Evolutionary conservation across 768 basidiomycete species (phyloP).

Genomic region (Lactifluus subvellereus): DNA sequence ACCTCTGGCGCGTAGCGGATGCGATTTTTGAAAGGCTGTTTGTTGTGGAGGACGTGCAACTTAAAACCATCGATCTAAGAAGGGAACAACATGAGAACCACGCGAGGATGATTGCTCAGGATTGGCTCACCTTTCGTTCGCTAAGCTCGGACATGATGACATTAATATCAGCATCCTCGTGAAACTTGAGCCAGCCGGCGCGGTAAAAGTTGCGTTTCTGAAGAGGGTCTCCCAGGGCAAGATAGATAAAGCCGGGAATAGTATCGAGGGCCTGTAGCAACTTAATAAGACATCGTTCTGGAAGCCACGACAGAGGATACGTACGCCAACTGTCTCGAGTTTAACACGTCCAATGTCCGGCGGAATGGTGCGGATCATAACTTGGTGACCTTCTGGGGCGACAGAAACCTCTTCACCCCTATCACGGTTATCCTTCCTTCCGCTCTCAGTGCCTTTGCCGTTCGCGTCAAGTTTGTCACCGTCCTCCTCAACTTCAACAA

Average conservation of each 20-base stretch:
- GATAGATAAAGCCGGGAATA: slow-evolving; percentile 77
- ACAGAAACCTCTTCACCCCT: slow-evolving; percentile 54
- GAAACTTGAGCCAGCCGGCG: slow-evolving; percentile 88
- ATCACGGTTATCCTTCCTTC: slow-evolving; percentile 49
- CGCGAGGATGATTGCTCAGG: not conserved
- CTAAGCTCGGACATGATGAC: slow-evolving; percentile 65
- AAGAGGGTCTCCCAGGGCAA: slow-evolving; percentile 87
- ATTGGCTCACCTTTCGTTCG: slow-evolving; percentile 67
- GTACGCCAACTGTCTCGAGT: slow-evolving; percentile 70
- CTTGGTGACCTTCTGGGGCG: slow-evolving; percentile 74
- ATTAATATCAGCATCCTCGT: slow-evolving; percentile 78
- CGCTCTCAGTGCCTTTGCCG: slow-evolving; percentile 44
- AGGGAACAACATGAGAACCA: slow-evolving; percentile 2
- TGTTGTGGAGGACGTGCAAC: slow-evolving; percentile 79
- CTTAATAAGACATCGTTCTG: slow-evolving; percentile 15
- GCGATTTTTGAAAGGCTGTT: slow-evolving; percentile 70
- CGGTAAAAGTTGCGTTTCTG: slow-evolving; percentile 93
- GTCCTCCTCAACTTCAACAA: slow-evolving; percentile 68
- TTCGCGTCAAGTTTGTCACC: slow-evolving; percentile 57
- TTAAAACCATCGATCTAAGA: slow-evolving; percentile 90
- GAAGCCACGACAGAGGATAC: slow-evolving; percentile 14
- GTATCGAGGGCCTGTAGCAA: slow-evolving; percentile 60
- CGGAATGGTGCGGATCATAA: slow-evolving; percentile 93
- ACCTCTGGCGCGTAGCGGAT: slow-evolving; percentile 78
- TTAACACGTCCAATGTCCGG: slow-evolving; percentile 87